Evolutionary conservation across 2,329 filamentous ascomycete species (phyloP).

Genomic region (Paecilomyces sp.): DNA sequence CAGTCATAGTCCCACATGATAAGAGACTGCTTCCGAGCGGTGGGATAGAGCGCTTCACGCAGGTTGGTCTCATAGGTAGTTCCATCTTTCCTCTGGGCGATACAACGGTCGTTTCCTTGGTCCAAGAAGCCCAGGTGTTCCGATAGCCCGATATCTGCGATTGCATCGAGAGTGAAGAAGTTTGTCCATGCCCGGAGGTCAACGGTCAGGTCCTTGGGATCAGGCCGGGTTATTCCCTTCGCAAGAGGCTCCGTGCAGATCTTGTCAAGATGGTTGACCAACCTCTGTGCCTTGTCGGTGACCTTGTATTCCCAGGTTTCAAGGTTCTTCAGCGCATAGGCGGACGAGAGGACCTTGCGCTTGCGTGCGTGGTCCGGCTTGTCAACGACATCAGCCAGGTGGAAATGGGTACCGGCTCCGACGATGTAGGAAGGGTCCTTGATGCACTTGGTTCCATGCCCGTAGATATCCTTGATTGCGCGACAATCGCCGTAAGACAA

Average conservation of each 20-base stretch:
- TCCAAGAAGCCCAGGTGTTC: slow-evolving; percentile 48
- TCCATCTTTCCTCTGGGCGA: slow-evolving; percentile 40
- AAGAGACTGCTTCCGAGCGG: slow-evolving; percentile 43
- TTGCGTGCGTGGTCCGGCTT: slow-evolving; percentile 47
- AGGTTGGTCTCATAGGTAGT: slow-evolving; percentile 39
- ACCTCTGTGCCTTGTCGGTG: slow-evolving; percentile 42
- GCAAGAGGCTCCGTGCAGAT: slow-evolving; percentile 32
- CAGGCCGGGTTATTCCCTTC: slow-evolving; percentile 13
- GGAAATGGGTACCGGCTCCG: slow-evolving; percentile 42
- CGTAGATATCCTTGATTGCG: slow-evolving; percentile 48
- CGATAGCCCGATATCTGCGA: slow-evolving; percentile 49
- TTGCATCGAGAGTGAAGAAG: slow-evolving; percentile 52
- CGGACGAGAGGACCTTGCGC: slow-evolving; percentile 43
- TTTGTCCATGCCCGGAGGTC: slow-evolving; percentile 48
- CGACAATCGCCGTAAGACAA: slow-evolving; percentile 35
- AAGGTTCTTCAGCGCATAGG: slow-evolving; percentile 49
- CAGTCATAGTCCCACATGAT: slow-evolving; percentile 47
- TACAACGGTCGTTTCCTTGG: slow-evolving; percentile 39
- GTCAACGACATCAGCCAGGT: slow-evolving; percentile 48
- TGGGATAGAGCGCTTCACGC: slow-evolving; percentile 47
- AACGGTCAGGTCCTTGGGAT: slow-evolving; percentile 37
- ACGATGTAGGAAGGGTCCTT: slow-evolving; percentile 45
- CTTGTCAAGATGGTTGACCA: slow-evolving; percentile 39
- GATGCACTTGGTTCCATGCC: slow-evolving; percentile 43
- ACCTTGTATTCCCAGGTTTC: slow-evolving; percentile 51